Percentiles rank a stretch among this genome's conserved stretches.
Evolutionary conservation across 805 yeast genomes (phyloP).

Genomic region (Candida palmyrensis): DNA sequence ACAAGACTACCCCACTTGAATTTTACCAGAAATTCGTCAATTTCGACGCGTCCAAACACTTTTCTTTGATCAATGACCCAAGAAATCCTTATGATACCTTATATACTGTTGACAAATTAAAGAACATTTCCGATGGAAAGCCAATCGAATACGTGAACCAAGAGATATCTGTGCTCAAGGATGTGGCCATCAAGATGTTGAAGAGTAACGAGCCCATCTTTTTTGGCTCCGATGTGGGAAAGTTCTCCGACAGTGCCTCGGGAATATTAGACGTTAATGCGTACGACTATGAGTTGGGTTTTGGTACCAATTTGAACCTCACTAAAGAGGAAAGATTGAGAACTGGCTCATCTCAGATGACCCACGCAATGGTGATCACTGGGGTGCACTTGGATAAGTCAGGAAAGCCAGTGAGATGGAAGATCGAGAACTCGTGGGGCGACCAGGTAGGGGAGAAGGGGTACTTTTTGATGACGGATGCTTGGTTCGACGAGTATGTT

Average conservation of each 20-base stretch:
- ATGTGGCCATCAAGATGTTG: constrained; percentile 62
- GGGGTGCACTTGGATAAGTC: constrained; percentile 68
- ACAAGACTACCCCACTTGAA: constrained; percentile 58
- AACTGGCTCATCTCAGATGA: constrained; percentile 73
- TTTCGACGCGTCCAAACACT: constrained; percentile 46
- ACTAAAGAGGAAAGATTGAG: constrained; percentile 64
- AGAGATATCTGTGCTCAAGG: constrained; percentile 52
- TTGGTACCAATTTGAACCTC: constrained; percentile 47
- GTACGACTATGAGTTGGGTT: constrained; percentile 59
- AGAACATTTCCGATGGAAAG: constrained; percentile 68
- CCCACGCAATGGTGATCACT: constrained; percentile 85
- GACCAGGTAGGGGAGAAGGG: constrained; percentile 36
- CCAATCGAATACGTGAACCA: constrained; percentile 68
- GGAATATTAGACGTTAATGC: constrained; percentile 73
- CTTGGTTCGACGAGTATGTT: constrained; percentile 40
- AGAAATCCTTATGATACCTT: constrained; percentile 63
- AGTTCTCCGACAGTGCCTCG: constrained; percentile 53
- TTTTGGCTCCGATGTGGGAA: constrained; percentile 88
- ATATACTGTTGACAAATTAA: constrained; percentile 68
- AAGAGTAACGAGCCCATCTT: constrained; percentile 74
- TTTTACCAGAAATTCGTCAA: constrained; percentile 55
- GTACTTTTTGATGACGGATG: constrained; percentile 39
- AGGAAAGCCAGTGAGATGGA: constrained; percentile 40
- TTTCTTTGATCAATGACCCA: constrained; percentile 79
- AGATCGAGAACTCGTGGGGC: constrained; percentile 43